Base-by-base conservation (phyloP, 2,329 filamentous ascomycete genomes). In the Diaporthe caulivora region DNA sequence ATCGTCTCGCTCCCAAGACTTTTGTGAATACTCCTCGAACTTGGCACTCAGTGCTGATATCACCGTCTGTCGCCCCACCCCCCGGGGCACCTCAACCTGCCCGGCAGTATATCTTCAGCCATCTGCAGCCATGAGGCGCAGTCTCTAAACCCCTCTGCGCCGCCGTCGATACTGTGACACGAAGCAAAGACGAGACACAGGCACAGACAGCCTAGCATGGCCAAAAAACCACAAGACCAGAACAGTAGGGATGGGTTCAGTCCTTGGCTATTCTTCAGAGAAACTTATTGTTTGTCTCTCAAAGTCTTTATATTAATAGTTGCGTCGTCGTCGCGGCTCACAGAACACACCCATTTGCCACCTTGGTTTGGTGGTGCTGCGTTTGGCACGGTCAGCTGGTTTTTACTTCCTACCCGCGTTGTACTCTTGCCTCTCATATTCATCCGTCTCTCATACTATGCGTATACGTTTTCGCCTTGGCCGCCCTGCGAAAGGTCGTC, bases 371-470 rank as follows among this genome's bases (percentile, higher is more conserved):
- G 34, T 40, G 4, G 29, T 10, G 31, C 44, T 44, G 21, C 15
- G 3, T 21, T 42, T 26, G 18, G 8, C 7, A 49, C 29, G 44
- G 55, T 42, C 29, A 26, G 18, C 37, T n/a, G 17, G 57, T 5
- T 47, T 47, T 13, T 3, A 44, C 40, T 62, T n/a, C 55, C 34
- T 42, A 24, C 18, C 18, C 24, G 49, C 15, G 17, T 42, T 62
- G 44, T 51, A n/a, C 26, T 44, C 34, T 62, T 44, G 24, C 9
- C 37, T 5, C 57, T 44, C n/a, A 37, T 24, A 53, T 62, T 31
- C 4, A 31, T 42, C 57, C 55, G 10, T 53, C 68, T 49, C 31
- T 42, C 57, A 47, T 62, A 42, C 68, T 53, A 29, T 53, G 31
- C 37, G 13, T 29, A 31, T 62, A 42, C 37, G 55, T 53, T 42